Evolutionary conservation across 2,329 filamentous ascomycete species (phyloP).

Genomic region (Kalmusia sp.): DNA sequence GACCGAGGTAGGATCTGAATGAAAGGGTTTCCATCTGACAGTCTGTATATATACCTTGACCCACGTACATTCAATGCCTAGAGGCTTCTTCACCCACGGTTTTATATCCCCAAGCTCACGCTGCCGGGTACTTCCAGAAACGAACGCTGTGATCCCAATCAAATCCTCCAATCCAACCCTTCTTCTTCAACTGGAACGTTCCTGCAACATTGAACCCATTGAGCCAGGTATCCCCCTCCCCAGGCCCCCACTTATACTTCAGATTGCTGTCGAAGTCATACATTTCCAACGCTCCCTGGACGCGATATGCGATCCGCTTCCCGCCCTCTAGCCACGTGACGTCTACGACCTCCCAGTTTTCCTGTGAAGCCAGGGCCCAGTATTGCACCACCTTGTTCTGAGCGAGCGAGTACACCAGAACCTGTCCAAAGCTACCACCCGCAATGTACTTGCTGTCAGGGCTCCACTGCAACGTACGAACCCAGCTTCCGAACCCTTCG

Average conservation of each 20-base stretch:
- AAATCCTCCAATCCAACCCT: background rate
- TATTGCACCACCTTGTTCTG: background rate
- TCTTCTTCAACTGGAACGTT: background rate
- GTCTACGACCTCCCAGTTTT: background rate
- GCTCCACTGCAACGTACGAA: background rate
- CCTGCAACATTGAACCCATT: background rate
- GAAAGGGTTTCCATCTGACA: background rate
- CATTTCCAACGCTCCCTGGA: background rate
- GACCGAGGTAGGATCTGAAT: background rate
- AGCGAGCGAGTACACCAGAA: background rate
- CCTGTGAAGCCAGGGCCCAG: background rate
- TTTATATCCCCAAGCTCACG: no score
- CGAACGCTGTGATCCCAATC: background rate
- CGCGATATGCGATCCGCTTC: slow-evolving; percentile 1
- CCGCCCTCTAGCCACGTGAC: slow-evolving; percentile 1
- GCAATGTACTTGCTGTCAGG: slow-evolving; percentile 1
- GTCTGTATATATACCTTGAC: background rate
- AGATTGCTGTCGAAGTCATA: slow-evolving; percentile 11
- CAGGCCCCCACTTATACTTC: slow-evolving; percentile 5
- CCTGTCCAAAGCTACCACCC: background rate
- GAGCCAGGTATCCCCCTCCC: background rate
- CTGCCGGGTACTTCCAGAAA: background rate
- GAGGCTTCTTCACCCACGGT: background rate
- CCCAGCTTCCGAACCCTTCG: no score
- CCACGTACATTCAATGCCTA: background rate